Evolutionary conservation across 257 asterid genomes (phyloP).

Genomic region (Catharanthus roseus): DNA sequence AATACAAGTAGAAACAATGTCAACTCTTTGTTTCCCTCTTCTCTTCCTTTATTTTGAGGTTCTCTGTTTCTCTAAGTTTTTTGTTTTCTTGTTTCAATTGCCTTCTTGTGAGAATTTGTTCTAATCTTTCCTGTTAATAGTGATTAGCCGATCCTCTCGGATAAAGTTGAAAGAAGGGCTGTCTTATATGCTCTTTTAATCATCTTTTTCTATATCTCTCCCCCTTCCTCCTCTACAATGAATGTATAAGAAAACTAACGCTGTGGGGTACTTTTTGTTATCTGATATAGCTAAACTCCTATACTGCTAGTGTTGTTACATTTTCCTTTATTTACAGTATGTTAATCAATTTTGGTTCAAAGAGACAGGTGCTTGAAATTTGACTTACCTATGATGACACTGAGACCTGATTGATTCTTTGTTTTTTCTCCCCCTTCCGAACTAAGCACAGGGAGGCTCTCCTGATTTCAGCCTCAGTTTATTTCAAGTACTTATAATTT

Average conservation of each 20-base stretch:
- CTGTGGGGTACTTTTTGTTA: neutral
- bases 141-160: neutral
- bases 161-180: neutral
- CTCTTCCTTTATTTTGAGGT: neutral
- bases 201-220: neutral
- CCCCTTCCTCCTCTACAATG: neutral
- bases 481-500: neutral
- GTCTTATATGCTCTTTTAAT: neutral
- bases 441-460: neutral
- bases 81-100: slow-evolving; percentile 1
- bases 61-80: neutral
- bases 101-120: neutral
- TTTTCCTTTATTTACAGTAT: neutral
- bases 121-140: neutral
- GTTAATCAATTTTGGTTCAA: neutral
- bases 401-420: neutral
- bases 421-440: neutral
- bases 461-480: neutral
- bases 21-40: neutral
- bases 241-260: neutral
- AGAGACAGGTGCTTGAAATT: neutral
- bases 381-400: neutral
- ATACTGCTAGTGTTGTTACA: neutral
- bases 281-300: neutral
- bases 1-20: neutral